Evolutionary conservation across 768 basidiomycete genomes (phyloP).

Genomic region (Hypholoma fasciculare): DNA sequence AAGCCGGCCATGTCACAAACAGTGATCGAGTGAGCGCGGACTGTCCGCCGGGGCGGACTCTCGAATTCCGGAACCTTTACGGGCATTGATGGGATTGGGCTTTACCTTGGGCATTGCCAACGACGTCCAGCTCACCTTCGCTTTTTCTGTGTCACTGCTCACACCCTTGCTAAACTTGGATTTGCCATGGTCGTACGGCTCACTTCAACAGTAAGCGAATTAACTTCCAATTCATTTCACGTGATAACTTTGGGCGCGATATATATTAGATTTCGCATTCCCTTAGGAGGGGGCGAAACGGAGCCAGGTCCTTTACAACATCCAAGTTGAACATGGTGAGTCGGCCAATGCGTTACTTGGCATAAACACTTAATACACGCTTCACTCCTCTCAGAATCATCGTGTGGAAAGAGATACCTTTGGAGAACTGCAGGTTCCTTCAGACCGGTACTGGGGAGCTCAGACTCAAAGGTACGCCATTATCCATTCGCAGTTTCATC

Average conservation of each 20-base stretch:
- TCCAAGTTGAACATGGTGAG: constrained; percentile 30
- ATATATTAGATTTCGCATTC: constrained; percentile 24
- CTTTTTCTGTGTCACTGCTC: not conserved
- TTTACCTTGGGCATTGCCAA: not conserved
- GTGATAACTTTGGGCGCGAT: constrained; percentile 24
- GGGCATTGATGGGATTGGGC: not conserved
- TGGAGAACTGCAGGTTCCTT: constrained; percentile 84
- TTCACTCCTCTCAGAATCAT: constrained; percentile 49
- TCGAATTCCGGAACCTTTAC: no score
- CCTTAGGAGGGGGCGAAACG: constrained; percentile 11
- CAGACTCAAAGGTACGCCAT: constrained; percentile 85
- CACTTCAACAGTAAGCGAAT: constrained; percentile 13
- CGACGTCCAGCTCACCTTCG: not conserved
- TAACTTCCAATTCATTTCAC: constrained; percentile 20
- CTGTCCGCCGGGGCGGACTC: no score
- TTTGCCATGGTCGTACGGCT: constrained; percentile 18
- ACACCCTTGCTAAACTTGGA: not conserved
- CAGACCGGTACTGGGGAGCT: constrained; percentile 91
- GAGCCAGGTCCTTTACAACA: constrained; percentile 32
- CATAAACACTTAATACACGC: not conserved
- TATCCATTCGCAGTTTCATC: not conserved
- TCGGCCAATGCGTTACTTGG: not conserved
- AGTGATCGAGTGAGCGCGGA: no score
- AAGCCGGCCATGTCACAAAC: no score
- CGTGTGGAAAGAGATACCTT: constrained; percentile 93